Base-by-base conservation (phyloP, 2,329 filamentous ascomycete species). In the Dichotomopilus funicola region DNA sequence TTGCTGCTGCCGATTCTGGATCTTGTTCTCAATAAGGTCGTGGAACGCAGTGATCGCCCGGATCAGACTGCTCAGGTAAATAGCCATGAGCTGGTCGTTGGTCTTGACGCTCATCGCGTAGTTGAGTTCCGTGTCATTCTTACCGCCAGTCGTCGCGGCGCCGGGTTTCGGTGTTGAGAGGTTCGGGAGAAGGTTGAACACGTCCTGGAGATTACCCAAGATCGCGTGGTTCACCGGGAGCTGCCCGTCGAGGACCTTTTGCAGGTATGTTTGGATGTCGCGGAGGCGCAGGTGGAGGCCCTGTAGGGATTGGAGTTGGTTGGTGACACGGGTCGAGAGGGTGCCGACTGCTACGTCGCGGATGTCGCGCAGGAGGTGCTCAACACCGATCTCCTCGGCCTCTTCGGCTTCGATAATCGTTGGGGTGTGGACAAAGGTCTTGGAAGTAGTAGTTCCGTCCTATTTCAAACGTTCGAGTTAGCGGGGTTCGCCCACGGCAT, bases 21-120 rank as follows among this genome's bases (percentile, higher is more conserved):
- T 96, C 82, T 99, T 99, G 79, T 99, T 99, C 78, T 99, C 94
- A 63, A 99, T 99, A 64, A 99, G 76, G 70, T 99, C 94, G 72
- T 99, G 94, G 86, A 97, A 99, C 6, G 94, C 94, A 10, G 94
- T 97, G 68, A 99, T 99, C 55, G 94, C 94, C 59, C 94, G 83
- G 73, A 99, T 97, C 77, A 97, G 77, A 76, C 89, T 95, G 75
- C 89, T 95, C 53, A 99, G 80, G 73, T 99, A 99, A 71, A 99
- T 97, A 51, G 91, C 85, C 89, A 99, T 96, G 62, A 99, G 82
- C 76, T 99, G 94, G 72, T 99, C 94, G 69, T 99, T 99, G 57
- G 92, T 97, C 83, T 99, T 99, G 76, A 96, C 84, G 74, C 90
- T 95, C 91, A 99, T 96, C 38, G 94, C 91, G 59, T 94, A 83